phyloP scores from a whole-genome alignment of 345 rosid species.

The Durio zibethinus region DNA sequence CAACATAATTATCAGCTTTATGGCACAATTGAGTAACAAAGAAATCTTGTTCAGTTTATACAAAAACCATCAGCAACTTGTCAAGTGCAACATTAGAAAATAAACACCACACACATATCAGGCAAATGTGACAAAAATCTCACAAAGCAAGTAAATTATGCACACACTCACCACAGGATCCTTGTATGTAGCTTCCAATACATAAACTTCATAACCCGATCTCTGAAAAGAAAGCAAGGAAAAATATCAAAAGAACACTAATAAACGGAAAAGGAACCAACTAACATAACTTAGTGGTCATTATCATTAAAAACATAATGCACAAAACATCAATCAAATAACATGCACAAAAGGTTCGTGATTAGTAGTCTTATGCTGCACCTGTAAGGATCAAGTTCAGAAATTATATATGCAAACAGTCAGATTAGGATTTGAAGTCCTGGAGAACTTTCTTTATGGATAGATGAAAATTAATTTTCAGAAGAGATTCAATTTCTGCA shows the following conservation, averaged over 20 bases:
- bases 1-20: conserved; percentile 20
- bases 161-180: conserved; percentile 74
- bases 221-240: conserved; percentile 52
- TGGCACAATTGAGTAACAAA: not conserved
- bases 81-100: conserved; percentile 13
- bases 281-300: not conserved
- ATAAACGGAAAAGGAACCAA: not conserved
- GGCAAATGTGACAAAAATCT: not conserved
- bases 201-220: conserved; percentile 89
- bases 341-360: not conserved
- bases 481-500: not conserved
- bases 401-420: not conserved
- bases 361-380: not conserved
- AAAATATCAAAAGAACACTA: conserved; percentile 26
- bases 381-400: not conserved
- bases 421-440: not conserved
- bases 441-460: not conserved
- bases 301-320: conserved; percentile 1
- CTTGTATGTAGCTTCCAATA: conserved; percentile 80
- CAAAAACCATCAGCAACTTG: not conserved
- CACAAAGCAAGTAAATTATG: not conserved
- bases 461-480: not conserved
- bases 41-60: conserved; percentile 15
- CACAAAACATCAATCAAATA: not conserved
- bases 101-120: not conserved